phyloP scores from a whole-genome alignment of 768 basidiomycete genomes.

The Dioszegia hungarica region DNA sequence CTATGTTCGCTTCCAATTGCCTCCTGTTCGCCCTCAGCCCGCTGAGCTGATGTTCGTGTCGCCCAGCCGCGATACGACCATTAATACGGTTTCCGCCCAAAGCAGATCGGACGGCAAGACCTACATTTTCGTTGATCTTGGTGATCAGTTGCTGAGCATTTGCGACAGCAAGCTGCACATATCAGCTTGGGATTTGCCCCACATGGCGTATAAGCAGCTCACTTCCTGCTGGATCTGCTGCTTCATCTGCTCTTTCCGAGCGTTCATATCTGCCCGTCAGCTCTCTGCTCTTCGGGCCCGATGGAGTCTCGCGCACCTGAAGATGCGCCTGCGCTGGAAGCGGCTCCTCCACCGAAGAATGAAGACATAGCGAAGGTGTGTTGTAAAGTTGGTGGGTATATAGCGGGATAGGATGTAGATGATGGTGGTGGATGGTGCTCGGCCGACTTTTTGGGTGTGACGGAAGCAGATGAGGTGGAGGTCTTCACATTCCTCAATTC shows the following conservation, averaged over 20 bases:
- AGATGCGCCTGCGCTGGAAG: background rate
- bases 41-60: too few relatives aligned
- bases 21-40: too few relatives aligned
- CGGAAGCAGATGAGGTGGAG: background rate
- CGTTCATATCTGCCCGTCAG: slow-evolving; percentile 36
- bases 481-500: background rate
- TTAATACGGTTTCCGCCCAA: background rate
- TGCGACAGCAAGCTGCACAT: slow-evolving; percentile 38
- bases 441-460: slow-evolving; percentile 1
- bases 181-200: slow-evolving; percentile 1
- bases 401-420: background rate
- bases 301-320: background rate
- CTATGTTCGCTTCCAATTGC: too few relatives aligned
- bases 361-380: too few relatives aligned
- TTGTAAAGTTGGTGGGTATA: background rate
- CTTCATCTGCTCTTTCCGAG: slow-evolving; percentile 49
- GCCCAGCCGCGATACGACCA: too few relatives aligned
- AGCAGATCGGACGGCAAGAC: slow-evolving; percentile 1
- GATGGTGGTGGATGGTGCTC: background rate
- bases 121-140: slow-evolving; percentile 50
- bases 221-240: slow-evolving; percentile 46
- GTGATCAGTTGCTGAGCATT: slow-evolving; percentile 49
- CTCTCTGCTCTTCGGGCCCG: too few relatives aligned
- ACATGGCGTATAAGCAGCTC: background rate
- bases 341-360: slow-evolving; percentile 7